Base-by-base conservation (phyloP, 352 stramenopile genomes). In the Phytopythium litorale region DNA sequence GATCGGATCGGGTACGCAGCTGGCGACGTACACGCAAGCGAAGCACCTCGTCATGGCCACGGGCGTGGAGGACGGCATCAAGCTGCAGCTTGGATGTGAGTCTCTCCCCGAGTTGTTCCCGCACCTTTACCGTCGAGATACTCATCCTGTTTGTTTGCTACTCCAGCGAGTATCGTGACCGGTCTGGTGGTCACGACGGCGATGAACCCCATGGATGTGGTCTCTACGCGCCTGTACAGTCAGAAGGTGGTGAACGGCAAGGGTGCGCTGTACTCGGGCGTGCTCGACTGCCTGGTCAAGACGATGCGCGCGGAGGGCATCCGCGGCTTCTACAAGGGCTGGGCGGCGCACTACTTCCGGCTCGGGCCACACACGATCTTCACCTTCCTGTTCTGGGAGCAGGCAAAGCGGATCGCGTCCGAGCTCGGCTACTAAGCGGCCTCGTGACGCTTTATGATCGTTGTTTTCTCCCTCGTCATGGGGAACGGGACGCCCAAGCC, bases 121-220 rank as follows among this genome's bases (percentile, higher is more conserved):
- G 4, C 35, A 5, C 18, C 30, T 25, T 6, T 0, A 56, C 3
- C 15, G 48, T 64, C 32, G 16, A n/a, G 12, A n/a, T 40, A 32
- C 18, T 13, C 19, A 68, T 19, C 9, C 50, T 15, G 49, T 30
- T 21, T 52, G 30, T 12, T 40, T 30, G 30, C 16, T 6, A 43
- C 15, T 15, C 33, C 59, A 95, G 84, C 87, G 43, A 96, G 87
- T 60, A 72, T 92, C 21, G 79, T 96, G 58, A 94, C 74, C 28
- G 87, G 87, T 21, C 52, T 96, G 9, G 81, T 82, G 18, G 84
- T 96, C 46, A 90, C 85, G 60, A 94, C 81, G 33, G 79, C 84
- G 18, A 96, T 96, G 84, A 96, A 96, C 68, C 87, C 87, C 28
- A 91, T 96, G 65, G 87, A 96, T 63, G 87, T 96, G 30, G 83